Evolutionary conservation across 1,284 basidiomycete species (phyloP).

Genomic region (Irpex lacteus): DNA sequence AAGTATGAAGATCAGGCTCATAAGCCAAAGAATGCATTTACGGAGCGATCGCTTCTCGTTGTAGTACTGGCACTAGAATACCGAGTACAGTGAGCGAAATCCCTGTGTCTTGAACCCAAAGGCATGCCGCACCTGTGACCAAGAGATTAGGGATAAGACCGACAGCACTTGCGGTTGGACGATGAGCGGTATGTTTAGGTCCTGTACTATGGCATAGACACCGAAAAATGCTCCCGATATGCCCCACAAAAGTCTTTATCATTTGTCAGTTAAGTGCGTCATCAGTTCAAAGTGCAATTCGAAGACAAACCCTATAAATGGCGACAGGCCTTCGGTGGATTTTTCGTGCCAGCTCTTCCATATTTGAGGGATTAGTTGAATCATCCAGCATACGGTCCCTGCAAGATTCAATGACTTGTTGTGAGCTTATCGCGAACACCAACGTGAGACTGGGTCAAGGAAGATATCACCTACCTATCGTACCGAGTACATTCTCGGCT

Average conservation of each 20-base stretch:
- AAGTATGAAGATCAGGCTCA: slow-evolving; percentile 39
- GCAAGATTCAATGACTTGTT: not conserved
- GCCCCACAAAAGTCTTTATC: slow-evolving; percentile 61
- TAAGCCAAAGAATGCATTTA: slow-evolving; percentile 29
- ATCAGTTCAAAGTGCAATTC: not conserved
- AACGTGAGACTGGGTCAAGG: not conserved
- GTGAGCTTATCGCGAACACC: not conserved
- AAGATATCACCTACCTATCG: slow-evolving; percentile 41
- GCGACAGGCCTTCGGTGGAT: slow-evolving; percentile 71
- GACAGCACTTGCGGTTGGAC: slow-evolving; percentile 77
- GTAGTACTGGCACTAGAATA: slow-evolving; percentile 62
- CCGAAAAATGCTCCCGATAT: slow-evolving; percentile 62
- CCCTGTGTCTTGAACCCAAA: too few species aligned
- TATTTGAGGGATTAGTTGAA: slow-evolving; percentile 73
- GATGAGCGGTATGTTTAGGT: slow-evolving; percentile 73
- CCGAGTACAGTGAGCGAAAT: not conserved
- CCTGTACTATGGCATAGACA: slow-evolving; percentile 66
- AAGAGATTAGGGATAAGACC: slow-evolving; percentile 58
- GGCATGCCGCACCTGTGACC: slow-evolving; percentile 50
- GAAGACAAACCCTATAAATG: slow-evolving; percentile 56
- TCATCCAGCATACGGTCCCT: slow-evolving; percentile 70
- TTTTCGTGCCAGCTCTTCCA: slow-evolving; percentile 76
- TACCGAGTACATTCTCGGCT: slow-evolving; percentile 61
- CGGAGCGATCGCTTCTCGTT: slow-evolving; percentile 35
- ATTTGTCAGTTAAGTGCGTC: not conserved